These are phyloP conservation scores for Tilletia horrida DNA, from an alignment of 1,284 basidiomycete genomes.

Conservation along the genomic window DNA sequence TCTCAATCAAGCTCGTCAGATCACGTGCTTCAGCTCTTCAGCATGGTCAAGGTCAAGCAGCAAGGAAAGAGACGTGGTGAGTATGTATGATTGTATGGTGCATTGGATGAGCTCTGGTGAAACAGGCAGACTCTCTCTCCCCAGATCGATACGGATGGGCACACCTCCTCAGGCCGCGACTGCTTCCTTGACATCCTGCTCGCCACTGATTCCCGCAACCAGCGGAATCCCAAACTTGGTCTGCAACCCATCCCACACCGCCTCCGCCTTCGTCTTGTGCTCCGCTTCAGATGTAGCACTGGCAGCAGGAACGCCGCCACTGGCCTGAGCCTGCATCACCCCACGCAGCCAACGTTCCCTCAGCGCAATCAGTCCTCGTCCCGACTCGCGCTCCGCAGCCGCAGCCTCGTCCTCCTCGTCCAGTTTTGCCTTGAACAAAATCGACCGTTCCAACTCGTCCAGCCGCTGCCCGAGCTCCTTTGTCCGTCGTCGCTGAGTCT, in stretches of 20 bases:
- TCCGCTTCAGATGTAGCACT: neutral
- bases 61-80: too few species aligned
- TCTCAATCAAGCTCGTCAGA: too few species aligned
- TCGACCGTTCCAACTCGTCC: neutral
- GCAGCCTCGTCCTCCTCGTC: neutral
- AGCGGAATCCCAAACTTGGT: constrained; percentile 8
- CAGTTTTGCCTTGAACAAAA: neutral
- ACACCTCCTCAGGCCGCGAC: too few species aligned
- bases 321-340: neutral
- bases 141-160: too few species aligned
- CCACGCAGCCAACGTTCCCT: neutral
- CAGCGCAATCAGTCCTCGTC: neutral
- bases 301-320: neutral
- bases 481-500: neutral
- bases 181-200: too few species aligned
- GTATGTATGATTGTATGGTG: too few species aligned
- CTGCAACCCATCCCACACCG: constrained; percentile 15
- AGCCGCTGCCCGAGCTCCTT: neutral
- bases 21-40: too few species aligned
- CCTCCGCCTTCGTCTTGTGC: neutral
- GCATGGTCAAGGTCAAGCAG: too few species aligned
- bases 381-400: neutral
- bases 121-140: too few species aligned
- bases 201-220: neutral
- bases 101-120: too few species aligned